These are phyloP conservation scores for Xanthoparmelia taractica DNA, from an alignment of 495 filamentous ascomycete genomes.

Conservation along the genomic window DNA sequence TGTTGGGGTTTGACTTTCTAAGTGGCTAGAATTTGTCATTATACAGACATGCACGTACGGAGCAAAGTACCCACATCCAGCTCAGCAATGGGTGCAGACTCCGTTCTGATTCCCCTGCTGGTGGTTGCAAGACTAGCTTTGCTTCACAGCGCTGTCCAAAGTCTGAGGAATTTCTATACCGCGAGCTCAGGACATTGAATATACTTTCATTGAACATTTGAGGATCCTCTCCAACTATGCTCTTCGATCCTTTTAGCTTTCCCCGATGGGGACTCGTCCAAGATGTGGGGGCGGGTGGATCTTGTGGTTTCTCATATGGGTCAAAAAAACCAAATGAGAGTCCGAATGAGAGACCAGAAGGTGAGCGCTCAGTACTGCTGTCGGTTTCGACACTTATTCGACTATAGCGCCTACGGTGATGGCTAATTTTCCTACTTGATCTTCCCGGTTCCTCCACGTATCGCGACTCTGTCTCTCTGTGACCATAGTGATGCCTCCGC, in stretches of 20 bases:
- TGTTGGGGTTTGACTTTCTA: background rate
- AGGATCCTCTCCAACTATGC: background rate
- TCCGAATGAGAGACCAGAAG: background rate
- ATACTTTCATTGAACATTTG: background rate
- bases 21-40: background rate
- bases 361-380: too few species aligned
- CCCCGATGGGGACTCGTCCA: background rate
- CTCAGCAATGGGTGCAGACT: background rate
- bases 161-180: background rate
- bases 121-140: background rate
- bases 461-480: background rate
- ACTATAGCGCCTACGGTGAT: background rate
- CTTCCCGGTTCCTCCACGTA: background rate
- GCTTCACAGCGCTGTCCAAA: background rate
- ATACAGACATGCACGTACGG: background rate
- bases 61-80: background rate
- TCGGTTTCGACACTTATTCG: background rate
- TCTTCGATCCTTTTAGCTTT: background rate
- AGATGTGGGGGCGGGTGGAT: background rate
- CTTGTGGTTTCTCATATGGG: background rate
- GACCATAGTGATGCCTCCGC: background rate
- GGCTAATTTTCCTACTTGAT: background rate
- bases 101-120: background rate
- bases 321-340: background rate
- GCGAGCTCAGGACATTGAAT: background rate